Evolutionary conservation across 1,139 yeast species (phyloP), one percentile per base, ranked within the genome.

Genomic region (Blastobotrys capitulatus): DNA sequence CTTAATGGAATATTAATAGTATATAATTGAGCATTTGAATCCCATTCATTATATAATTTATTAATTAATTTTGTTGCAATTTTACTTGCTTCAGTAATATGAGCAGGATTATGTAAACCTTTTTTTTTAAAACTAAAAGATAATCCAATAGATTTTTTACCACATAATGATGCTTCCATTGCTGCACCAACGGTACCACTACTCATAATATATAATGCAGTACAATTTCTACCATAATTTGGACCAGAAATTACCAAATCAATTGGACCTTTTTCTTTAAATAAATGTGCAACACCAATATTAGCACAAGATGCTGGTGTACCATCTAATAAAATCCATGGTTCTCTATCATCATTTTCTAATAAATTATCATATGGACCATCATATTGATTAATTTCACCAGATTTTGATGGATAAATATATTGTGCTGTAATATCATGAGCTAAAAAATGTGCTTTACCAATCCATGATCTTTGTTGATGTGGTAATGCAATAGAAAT

Each of bases 161-260:
- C 90, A 53, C 87, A 83, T 41, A 92, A 79, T 1, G 86, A 87
- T 0, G 92, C 95, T 68, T 92, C 98, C 89, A 90, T 80, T 0
- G 97, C 95, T 1, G 96, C 97, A 25, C 98, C 98, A 26, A 92
- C 86, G 1, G 98, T 92, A n/a, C 98, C 98, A 59, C 94, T 83
- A 10, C 96, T 82, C 61, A 92, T 77, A 51, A 89, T 86, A 65
- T 89, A 92, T 42, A 92, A 78, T n/a, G 94, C 88, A 36, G 92
- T 80, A 1, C 96, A 82, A 67, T 92, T 92, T 62, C 95, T 80
- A 26, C 98, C 98, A 58, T 85, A 92, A 65, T 92, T 92, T 8
- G 98, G 98, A 0, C 98, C 98, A 50, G 95, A 85, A 18, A 92
- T 67, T 3, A 92, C 96, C 55, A 92, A 71, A 68, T 92, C 97